Conservation (phyloP, 371 early-diverging fungal genomes). For the Sanchytrium tribonematis region DNA sequence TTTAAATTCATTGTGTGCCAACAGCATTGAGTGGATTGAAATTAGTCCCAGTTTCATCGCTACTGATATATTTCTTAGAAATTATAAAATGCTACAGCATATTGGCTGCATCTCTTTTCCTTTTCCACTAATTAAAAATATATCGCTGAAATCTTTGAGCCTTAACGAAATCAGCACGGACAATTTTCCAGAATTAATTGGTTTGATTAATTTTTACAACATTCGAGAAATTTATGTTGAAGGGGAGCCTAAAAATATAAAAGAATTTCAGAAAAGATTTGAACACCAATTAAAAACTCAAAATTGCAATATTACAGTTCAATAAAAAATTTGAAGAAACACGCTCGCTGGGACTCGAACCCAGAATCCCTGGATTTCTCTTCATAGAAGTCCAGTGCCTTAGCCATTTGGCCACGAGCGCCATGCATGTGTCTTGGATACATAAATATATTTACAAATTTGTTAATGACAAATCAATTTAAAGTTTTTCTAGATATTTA, state of each 20-base stretch:
- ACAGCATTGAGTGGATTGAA: background rate
- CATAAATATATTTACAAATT: background rate
- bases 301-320: background rate
- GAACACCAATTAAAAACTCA: background rate
- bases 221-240: background rate
- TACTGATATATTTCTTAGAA: background rate
- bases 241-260: background rate
- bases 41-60: background rate
- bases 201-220: background rate
- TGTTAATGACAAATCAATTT: too few relatives aligned
- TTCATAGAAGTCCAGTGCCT: constrained; percentile 1
- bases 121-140: background rate
- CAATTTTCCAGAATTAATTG: background rate
- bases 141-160: background rate
- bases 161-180: background rate
- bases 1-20: background rate
- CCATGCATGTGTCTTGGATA: background rate
- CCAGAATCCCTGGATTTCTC: constrained; percentile 1
- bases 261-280: background rate
- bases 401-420: constrained; percentile 1
- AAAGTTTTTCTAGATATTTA: too few relatives aligned
- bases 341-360: constrained; percentile 1
- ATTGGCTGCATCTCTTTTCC: background rate
- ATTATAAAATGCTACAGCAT: background rate
- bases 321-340: background rate